Evolutionary conservation across 805 yeast species (phyloP).

Genomic region (Debaryomyces castellii): DNA sequence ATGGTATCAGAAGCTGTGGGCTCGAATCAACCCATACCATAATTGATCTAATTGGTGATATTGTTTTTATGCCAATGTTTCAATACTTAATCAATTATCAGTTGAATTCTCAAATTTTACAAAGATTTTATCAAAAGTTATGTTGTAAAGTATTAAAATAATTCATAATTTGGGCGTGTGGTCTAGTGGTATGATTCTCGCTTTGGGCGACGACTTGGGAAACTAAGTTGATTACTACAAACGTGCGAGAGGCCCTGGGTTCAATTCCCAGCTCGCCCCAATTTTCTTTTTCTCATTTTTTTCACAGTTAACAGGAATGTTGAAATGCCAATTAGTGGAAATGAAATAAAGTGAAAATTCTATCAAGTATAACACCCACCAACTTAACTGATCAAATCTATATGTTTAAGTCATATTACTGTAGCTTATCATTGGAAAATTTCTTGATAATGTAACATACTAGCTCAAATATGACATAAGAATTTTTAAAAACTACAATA

Average conservation of each 20-base stretch:
- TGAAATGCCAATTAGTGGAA: too few relatives aligned
- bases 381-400: too few relatives aligned
- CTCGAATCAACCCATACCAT: conserved; percentile 40
- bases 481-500: not conserved
- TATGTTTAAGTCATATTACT: too few relatives aligned
- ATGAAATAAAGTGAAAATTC: not conserved
- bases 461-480: too few relatives aligned
- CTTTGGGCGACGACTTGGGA: conserved; percentile 24
- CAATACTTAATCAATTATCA: too few relatives aligned
- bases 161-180: conserved; percentile 27
- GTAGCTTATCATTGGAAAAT: too few relatives aligned
- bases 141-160: too few relatives aligned
- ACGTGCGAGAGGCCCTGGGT: conserved; percentile 62
- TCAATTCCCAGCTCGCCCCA: conserved; percentile 55
- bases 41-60: not conserved
- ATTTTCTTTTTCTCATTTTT: conserved; percentile 6
- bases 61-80: not conserved
- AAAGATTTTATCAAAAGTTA: too few relatives aligned
- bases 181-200: conserved; percentile 40
- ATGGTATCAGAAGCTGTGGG: conserved; percentile 28
- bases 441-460: too few relatives aligned
- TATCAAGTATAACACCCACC: not conserved
- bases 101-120: too few relatives aligned
- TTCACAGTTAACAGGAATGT: too few relatives aligned
- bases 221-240: conserved; percentile 13